Conservation (phyloP, 1,284 basidiomycete genomes). For the Pterulicium gracile region DNA sequence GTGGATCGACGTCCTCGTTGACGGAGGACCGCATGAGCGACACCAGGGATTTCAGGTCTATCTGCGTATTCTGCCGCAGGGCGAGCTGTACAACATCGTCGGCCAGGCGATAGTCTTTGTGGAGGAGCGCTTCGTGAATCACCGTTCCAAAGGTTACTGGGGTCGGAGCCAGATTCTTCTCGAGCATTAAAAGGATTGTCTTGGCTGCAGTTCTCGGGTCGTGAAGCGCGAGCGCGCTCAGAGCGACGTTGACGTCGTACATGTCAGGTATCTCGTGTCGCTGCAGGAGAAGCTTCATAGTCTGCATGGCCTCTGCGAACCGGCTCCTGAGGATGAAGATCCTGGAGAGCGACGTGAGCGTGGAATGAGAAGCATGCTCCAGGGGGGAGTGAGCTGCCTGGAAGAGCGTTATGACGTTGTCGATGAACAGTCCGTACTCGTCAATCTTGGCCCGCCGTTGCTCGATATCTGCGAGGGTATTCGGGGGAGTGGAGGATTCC, state of each 20-base stretch:
- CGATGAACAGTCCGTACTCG: constrained; percentile 30
- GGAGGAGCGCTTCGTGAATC: constrained; percentile 40
- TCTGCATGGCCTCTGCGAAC: constrained; percentile 31
- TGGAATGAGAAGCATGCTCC: constrained; percentile 32
- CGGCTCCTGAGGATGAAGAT: constrained; percentile 49
- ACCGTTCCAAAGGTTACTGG: constrained; percentile 46
- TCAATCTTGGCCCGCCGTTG: constrained; percentile 14
- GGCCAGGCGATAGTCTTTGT: constrained; percentile 33
- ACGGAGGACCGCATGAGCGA: constrained; percentile 36
- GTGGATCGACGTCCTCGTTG: constrained; percentile 15
- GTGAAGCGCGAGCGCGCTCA: constrained; percentile 40
- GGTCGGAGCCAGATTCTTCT: constrained; percentile 36
- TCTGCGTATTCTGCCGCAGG: constrained; percentile 19
- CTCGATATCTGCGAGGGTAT: constrained; percentile 3
- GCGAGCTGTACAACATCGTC: constrained; percentile 29
- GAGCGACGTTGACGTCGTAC: constrained; percentile 51
- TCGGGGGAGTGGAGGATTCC: background rate
- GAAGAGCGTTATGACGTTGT: constrained; percentile 35
- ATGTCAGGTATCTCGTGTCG: constrained; percentile 46
- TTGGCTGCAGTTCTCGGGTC: constrained; percentile 32
- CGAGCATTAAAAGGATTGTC: constrained; percentile 38
- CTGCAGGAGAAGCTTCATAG: constrained; percentile 33
- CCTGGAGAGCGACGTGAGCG: constrained; percentile 50
- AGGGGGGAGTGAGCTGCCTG: constrained; percentile 32
- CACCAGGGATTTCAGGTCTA: constrained; percentile 37